Conservation (phyloP, 331 rosid species). For the Pyrus hybrid region DNA sequence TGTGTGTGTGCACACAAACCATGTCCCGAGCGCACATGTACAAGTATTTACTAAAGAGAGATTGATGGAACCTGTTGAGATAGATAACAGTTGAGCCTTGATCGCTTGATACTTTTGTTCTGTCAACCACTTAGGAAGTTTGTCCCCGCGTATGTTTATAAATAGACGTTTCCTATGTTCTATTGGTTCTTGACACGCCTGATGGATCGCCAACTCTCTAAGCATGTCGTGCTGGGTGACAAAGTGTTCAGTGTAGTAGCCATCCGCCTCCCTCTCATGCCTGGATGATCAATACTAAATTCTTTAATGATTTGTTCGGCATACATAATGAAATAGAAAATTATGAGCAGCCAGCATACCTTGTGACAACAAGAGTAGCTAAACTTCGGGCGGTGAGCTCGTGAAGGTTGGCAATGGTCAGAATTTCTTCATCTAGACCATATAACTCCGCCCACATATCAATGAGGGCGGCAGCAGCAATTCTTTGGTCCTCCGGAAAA, state of each 20-base stretch:
- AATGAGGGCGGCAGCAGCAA: constrained; percentile 45
- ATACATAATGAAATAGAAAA: neutral
- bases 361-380: constrained; percentile 35
- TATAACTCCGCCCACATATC: constrained; percentile 20
- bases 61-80: constrained; percentile 40
- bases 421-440: constrained; percentile 35
- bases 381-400: constrained; percentile 27
- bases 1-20: neutral
- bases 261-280: neutral
- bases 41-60: neutral
- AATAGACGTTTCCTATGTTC: constrained; percentile 28
- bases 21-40: too few relatives aligned
- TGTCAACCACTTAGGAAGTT: constrained; percentile 45
- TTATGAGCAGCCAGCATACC: constrained; percentile 22
- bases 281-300: neutral
- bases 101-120: constrained; percentile 7
- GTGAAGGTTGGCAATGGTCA: constrained; percentile 28
- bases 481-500: constrained; percentile 54
- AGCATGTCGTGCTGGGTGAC: constrained; percentile 41
- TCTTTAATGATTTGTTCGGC: neutral
- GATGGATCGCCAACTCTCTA: constrained; percentile 48
- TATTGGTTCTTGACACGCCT: constrained; percentile 19
- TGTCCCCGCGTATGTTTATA: constrained; percentile 25
- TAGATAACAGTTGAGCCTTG: constrained; percentile 30
- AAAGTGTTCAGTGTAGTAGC: constrained; percentile 32